phyloP scores from a whole-genome alignment of 495 filamentous ascomycete genomes.

The Podospora bellae-mahoneyi region DNA sequence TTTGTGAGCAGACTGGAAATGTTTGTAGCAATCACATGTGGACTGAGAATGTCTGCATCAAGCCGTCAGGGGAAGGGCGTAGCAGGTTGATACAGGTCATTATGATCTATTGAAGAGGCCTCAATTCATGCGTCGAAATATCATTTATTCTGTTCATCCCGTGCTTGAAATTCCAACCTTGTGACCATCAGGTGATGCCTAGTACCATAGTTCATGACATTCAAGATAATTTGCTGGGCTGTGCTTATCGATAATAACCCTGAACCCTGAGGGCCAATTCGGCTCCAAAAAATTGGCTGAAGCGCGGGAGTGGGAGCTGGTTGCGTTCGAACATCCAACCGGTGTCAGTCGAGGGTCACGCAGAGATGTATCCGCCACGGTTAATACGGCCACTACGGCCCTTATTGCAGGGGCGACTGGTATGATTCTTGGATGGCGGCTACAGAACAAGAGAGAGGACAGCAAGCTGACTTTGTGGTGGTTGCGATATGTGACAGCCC shows the following conservation, averaged over 20 bases:
- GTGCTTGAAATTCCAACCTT: neutral
- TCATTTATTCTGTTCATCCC: neutral
- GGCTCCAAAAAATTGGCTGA: constrained; percentile 30
- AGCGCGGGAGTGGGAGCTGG: constrained; percentile 8
- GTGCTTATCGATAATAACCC: constrained; percentile 39
- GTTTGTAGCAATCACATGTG: neutral
- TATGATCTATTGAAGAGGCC: neutral
- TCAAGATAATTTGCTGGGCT: neutral
- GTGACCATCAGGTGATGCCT: neutral
- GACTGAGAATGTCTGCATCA: neutral
- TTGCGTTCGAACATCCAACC: constrained; percentile 22
- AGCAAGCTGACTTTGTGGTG: neutral
- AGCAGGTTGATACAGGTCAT: neutral
- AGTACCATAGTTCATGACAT: neutral
- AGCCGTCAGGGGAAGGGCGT: neutral
- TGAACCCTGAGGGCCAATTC: constrained; percentile 5
- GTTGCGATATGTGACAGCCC: constrained; percentile 16
- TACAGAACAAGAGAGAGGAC: neutral
- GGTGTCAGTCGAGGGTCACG: constrained; percentile 20
- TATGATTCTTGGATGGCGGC: constrained; percentile 12
- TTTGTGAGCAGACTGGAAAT: neutral
- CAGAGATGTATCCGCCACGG: constrained; percentile 34
- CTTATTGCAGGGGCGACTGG: constrained; percentile 32
- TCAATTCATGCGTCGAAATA: neutral
- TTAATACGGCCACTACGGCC: constrained; percentile 37